A percentile compares a stretch with the other conserved stretches of the same genome.
Conservation (phyloP, 345 rosid species). For the Bretschneidera sinensis region DNA sequence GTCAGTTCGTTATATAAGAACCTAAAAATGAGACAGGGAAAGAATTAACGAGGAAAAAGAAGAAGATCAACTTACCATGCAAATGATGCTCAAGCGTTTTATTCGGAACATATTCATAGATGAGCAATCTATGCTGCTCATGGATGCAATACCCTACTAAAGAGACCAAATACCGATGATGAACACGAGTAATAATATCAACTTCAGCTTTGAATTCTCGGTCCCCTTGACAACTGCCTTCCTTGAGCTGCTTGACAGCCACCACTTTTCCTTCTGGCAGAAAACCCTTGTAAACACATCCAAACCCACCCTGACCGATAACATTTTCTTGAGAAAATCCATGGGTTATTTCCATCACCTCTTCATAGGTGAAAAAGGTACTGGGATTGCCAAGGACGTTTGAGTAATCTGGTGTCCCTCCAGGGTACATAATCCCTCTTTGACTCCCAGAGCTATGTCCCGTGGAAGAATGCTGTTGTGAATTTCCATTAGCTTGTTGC, state of each 20-base stretch:
- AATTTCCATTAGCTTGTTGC: conserved; percentile 20
- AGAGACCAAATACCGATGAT: conserved; percentile 53
- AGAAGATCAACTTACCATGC: conserved; percentile 22
- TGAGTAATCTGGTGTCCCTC: conserved; percentile 33
- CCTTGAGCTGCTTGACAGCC: conserved; percentile 67
- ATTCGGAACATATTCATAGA: conserved; percentile 34
- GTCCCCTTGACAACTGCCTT: conserved; percentile 24
- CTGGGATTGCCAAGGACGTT: conserved; percentile 32
- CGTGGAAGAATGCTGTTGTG: conserved; percentile 32
- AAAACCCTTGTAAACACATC: conserved; percentile 29
- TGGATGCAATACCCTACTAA: conserved; percentile 54
- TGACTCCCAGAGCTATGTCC: conserved; percentile 38
- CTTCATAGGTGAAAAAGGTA: conserved; percentile 46
- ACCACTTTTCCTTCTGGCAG: conserved; percentile 40
- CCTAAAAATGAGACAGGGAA: background rate
- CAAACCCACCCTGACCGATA: conserved; percentile 34
- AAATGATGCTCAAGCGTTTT: conserved; percentile 30
- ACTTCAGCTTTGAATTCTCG: conserved; percentile 36
- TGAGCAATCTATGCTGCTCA: conserved; percentile 33
- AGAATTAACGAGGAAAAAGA: background rate
- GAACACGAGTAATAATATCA: conserved; percentile 34
- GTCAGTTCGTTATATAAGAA: background rate
- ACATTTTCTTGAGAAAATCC: conserved; percentile 22
- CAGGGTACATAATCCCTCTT: conserved; percentile 8
- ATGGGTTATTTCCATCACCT: conserved; percentile 45